Base-by-base conservation (phyloP, 352 stramenopile species). In the Globisporangium solare region DNA sequence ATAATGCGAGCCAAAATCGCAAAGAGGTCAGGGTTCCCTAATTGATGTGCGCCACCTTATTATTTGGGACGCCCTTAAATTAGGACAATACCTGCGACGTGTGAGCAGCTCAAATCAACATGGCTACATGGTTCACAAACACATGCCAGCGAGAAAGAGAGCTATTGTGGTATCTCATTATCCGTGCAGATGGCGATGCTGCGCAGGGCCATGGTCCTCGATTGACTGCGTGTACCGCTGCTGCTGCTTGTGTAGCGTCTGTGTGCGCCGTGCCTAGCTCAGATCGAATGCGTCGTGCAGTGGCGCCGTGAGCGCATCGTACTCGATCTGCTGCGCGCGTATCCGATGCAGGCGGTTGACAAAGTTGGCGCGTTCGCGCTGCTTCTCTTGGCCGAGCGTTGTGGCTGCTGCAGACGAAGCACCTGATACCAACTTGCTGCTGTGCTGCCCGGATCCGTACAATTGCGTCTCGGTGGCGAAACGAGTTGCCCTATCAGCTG, bases 321-420 rank as follows among this genome's bases (percentile, higher is more conserved):
- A 74, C 14, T 66, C 47, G 17, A 79, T 54, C 40, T 81, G 71
- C 20, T 79, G 58, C 32, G 51, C 18, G 17, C 70, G 63, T 51
- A 86, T 71, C 43, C 74, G 63, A 10, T 80, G 67, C 18, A 86
- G 49, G 12, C 76, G 64, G 20, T 50, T 68, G 11, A 49, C 51
- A 37, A 81, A 80, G 8, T 64, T 63, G 10, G 63, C 56, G 14
- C 74, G 48, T 14, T 68, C 67, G 7, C 54, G 67, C 43, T 79
- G 73, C 46, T 84, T 84, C 10, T 82, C 67, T 54, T 81, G 73
- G 0, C 70, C 73, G 6, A 86, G 56, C 6, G 73, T 77, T 13
- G 57, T 64, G 6, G 55, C 48, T 21, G 27, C 22, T 15, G 24
- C 13, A 6, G 49, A 32, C 7, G 27, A 14, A 3, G 31, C 32